phyloP scores from a whole-genome alignment of 306 rosid genomes.

The Chamaecrista fasciculata region DNA sequence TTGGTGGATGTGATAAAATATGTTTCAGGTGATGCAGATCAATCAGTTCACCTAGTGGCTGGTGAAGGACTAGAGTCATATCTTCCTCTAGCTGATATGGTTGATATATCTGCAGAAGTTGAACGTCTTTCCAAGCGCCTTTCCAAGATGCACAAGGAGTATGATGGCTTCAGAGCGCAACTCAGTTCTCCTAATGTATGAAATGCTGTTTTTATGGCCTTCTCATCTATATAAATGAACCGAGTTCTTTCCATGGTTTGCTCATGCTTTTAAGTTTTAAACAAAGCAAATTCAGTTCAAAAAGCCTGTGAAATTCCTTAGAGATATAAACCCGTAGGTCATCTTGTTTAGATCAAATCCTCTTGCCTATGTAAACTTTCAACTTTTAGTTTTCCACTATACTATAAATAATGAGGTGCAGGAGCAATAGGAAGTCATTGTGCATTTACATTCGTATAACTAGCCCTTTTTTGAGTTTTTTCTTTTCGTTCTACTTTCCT shows the following conservation, averaged over 20 bases:
- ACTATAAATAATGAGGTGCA: background rate
- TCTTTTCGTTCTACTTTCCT: background rate
- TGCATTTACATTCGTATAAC: background rate
- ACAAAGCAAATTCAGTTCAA: too few relatives aligned
- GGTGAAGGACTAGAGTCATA: slow-evolving; percentile 96
- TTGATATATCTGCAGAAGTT: slow-evolving; percentile 83
- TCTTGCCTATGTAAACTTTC: background rate
- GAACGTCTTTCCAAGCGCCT: slow-evolving; percentile 85
- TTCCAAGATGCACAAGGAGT: slow-evolving; percentile 85
- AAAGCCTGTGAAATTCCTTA: too few relatives aligned
- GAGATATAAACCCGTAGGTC: too few relatives aligned
- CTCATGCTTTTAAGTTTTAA: slow-evolving; percentile 1
- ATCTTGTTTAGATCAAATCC: too few relatives aligned
- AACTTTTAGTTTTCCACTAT: background rate
- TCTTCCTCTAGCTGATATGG: slow-evolving; percentile 95
- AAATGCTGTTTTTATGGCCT: slow-evolving; percentile 6
- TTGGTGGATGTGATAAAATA: slow-evolving; percentile 30
- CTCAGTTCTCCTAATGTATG: slow-evolving; percentile 80
- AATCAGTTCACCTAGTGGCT: slow-evolving; percentile 87
- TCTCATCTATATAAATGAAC: background rate
- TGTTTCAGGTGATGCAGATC: slow-evolving; percentile 75
- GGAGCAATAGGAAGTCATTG: background rate
- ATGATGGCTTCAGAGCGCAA: slow-evolving; percentile 72
- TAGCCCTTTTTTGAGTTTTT: background rate
- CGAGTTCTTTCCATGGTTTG: background rate